These are phyloP conservation scores for Aureobasidium melanogenum DNA, from an alignment of 2,329 filamentous ascomycete species.

Conservation along the genomic window DNA sequence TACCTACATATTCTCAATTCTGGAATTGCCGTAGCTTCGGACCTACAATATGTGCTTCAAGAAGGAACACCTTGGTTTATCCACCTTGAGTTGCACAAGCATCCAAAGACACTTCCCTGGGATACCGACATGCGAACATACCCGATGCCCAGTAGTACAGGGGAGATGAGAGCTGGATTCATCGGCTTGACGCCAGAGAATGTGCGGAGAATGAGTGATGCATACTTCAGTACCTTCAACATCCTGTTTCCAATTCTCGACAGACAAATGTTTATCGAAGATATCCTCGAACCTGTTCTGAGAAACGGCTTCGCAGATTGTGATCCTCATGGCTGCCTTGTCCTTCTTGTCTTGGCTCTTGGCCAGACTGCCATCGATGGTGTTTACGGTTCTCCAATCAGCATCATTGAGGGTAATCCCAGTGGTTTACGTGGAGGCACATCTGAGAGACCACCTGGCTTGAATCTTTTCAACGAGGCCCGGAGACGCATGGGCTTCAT, in stretches of 20 bases:
- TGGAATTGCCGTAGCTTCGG: constrained; percentile 24
- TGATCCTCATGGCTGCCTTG: constrained; percentile 43
- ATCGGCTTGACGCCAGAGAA: constrained; percentile 38
- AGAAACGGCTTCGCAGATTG: constrained; percentile 39
- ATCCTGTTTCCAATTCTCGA: constrained; percentile 51
- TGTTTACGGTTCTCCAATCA: constrained; percentile 38
- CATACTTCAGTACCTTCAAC: constrained; percentile 54
- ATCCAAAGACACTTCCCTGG: constrained; percentile 21
- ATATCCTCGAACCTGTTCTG: constrained; percentile 38
- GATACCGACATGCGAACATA: constrained; percentile 22
- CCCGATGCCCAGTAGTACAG: constrained; percentile 11
- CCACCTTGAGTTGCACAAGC: constrained; percentile 25
- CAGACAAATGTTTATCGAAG: constrained; percentile 44
- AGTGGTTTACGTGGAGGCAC: constrained; percentile 48
- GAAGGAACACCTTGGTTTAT: constrained; percentile 33
- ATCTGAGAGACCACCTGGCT: constrained; percentile 43
- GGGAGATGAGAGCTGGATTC: constrained; percentile 22
- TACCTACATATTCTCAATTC: constrained; percentile 29
- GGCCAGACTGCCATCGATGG: constrained; percentile 50
- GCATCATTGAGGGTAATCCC: constrained; percentile 34
- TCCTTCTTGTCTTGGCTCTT: constrained; percentile 49
- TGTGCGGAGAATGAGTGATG: constrained; percentile 43
- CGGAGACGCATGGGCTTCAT: constrained; percentile 51
- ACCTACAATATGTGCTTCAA: constrained; percentile 28
- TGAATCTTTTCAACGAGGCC: constrained; percentile 55